A percentile compares a stretch with the other conserved stretches of the same genome.
phyloP scores from a whole-genome alignment of 805 yeast species.

The Metschnikowia arizonensis region DNA sequence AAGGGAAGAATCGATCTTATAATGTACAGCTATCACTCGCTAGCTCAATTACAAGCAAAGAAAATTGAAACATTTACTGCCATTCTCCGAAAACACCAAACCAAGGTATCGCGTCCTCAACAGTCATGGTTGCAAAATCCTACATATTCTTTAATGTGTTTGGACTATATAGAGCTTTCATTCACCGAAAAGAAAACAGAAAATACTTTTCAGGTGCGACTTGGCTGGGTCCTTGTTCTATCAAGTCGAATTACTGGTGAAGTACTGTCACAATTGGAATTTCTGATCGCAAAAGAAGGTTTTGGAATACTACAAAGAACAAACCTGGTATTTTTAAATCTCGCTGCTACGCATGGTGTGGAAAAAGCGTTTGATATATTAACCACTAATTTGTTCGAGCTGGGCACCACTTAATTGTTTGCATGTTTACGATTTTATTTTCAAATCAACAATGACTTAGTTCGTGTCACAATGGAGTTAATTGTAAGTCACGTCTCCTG shows the following conservation, averaged over 20 bases:
- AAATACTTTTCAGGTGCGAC: constrained; percentile 6
- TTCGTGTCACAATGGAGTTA: neutral
- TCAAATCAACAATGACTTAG: neutral
- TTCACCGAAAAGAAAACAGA: neutral
- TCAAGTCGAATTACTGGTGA: constrained; percentile 8
- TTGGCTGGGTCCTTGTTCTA: constrained; percentile 13
- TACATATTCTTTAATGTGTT: constrained; percentile 3
- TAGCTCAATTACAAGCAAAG: constrained; percentile 24
- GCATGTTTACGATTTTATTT: neutral
- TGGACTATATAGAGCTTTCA: constrained; percentile 12
- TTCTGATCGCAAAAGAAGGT: constrained; percentile 7
- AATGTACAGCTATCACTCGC: constrained; percentile 30
- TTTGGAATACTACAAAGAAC: constrained; percentile 11
- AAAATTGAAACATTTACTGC: constrained; percentile 22
- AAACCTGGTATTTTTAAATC: constrained; percentile 18
- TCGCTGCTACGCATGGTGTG: constrained; percentile 26
- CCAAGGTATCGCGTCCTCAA: constrained; percentile 14
- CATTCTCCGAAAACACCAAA: constrained; percentile 19
- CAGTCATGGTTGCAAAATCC: constrained; percentile 5
- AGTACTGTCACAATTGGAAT: constrained; percentile 6
- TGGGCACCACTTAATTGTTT: neutral
- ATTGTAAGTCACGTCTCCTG: constrained; percentile 17
- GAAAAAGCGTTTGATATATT: constrained; percentile 23
- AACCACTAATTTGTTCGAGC: constrained; percentile 19
- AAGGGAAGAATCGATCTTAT: constrained; percentile 25